These are phyloP conservation scores for Trichoderma harzianum DNA, from an alignment of 2,329 filamentous ascomycete species.

Conservation along the genomic window DNA sequence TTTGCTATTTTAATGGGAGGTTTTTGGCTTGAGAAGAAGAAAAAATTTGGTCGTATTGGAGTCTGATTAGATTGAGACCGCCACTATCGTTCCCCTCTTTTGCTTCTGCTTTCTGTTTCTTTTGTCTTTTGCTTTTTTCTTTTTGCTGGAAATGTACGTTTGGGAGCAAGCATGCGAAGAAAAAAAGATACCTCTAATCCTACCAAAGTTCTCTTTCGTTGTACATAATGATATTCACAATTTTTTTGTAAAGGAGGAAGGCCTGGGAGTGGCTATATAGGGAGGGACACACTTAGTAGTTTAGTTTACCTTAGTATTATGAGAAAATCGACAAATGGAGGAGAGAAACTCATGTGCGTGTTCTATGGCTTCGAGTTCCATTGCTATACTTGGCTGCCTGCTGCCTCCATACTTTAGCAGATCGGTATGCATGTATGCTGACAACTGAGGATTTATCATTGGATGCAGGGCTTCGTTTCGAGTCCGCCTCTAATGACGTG, in stretches of 20 bases:
- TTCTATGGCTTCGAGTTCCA: neutral
- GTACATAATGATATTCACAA: neutral
- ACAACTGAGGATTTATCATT: neutral
- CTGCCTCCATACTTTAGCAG: neutral
- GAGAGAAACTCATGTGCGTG: neutral
- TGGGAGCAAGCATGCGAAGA: slow-evolving; percentile 31
- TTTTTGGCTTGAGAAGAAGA: slow-evolving; percentile 15
- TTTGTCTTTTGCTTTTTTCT: neutral
- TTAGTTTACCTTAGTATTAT: neutral
- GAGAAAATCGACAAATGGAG: neutral
- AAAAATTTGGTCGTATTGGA: neutral
- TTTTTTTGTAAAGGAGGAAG: neutral
- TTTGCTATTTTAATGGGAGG: neutral
- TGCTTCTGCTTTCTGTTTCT: neutral
- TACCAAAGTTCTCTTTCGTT: slow-evolving; percentile 3
- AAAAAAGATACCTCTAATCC: slow-evolving; percentile 25
- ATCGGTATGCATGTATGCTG: neutral
- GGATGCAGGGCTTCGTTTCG: neutral
- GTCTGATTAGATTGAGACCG: slow-evolving; percentile 10
- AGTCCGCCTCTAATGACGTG: neutral
- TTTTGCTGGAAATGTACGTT: slow-evolving; percentile 20
- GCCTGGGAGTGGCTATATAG: neutral
- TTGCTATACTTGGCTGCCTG: neutral
- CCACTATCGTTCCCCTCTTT: slow-evolving; percentile 19
- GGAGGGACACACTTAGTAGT: neutral